Percentiles rank a stretch among this genome's conserved stretches.
phyloP scores from a whole-genome alignment of 116 monocot genomes.

The Iris pallida region DNA sequence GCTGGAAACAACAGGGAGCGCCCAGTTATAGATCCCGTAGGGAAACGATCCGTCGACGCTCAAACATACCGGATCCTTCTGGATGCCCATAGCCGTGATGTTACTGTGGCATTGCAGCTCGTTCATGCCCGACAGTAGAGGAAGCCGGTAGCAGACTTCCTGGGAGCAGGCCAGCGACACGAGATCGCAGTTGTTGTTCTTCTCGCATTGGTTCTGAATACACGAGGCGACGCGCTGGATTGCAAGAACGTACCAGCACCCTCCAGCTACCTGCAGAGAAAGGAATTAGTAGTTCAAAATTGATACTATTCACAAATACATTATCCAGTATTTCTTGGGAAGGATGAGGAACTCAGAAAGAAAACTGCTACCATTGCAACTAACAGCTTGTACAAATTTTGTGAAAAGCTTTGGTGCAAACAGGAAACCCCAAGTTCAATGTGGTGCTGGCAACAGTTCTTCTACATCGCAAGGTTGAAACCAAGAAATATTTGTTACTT shows the following conservation, averaged over 20 bases:
- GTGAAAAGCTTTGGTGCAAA: too few species aligned
- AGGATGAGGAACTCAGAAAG: too few species aligned
- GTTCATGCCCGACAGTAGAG: conserved; percentile 10
- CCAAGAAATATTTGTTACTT: too few species aligned
- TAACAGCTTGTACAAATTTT: too few species aligned
- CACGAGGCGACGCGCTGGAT: conserved; percentile 75
- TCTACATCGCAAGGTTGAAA: too few species aligned
- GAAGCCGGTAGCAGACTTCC: conserved; percentile 28
- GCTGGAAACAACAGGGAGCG: conserved; percentile 70
- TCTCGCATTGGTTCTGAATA: conserved; percentile 50
- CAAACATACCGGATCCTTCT: conserved; percentile 39
- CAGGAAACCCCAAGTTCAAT: too few species aligned
- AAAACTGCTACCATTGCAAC: too few species aligned
- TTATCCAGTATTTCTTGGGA: too few species aligned
- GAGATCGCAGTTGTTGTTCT: conserved; percentile 43
- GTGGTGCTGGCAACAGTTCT: too few species aligned
- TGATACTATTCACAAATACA: too few species aligned
- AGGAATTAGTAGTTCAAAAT: too few species aligned
- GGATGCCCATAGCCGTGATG: conserved; percentile 3
- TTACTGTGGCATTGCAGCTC: conserved; percentile 21
- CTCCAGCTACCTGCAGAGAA: conserved; percentile 71
- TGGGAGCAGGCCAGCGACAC: conserved; percentile 46
- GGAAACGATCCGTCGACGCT: conserved; percentile 41
- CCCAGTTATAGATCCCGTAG: conserved; percentile 63
- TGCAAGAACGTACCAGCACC: conserved; percentile 89